Evolutionary conservation across 148 eudicot genomes (phyloP).

Genomic region (Drosera capensis): DNA sequence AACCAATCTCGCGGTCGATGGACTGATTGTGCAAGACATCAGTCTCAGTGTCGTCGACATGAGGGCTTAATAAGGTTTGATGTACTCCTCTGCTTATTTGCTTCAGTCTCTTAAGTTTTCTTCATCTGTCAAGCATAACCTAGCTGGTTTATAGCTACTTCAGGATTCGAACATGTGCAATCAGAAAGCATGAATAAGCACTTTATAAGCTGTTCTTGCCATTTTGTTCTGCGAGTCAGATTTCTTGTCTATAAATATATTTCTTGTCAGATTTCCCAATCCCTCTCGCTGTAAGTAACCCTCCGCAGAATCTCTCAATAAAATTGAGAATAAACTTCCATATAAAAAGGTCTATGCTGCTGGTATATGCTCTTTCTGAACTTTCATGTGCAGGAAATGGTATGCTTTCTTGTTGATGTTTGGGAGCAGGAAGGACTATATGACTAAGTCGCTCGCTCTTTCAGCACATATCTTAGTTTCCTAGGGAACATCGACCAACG

Average conservation of each 20-base stretch:
- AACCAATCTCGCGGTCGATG: conserved; percentile 43
- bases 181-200: too few species aligned
- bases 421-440: conserved; percentile 50
- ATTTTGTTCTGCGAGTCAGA: too few species aligned
- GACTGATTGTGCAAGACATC: conserved; percentile 16
- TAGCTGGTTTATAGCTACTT: too few species aligned
- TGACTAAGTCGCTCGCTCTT: conserved; percentile 6
- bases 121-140: too few species aligned
- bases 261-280: conserved; percentile 7
- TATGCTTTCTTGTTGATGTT: conserved; percentile 31
- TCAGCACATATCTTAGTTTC: too few species aligned
- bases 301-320: too few species aligned
- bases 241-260: neutral
- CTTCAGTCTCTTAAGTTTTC: neutral
- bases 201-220: too few species aligned
- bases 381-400: conserved; percentile 31
- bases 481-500: too few species aligned
- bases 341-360: neutral
- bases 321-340: neutral
- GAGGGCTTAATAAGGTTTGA: conserved; percentile 34
- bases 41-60: conserved; percentile 5
- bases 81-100: too few species aligned
- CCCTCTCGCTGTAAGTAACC: conserved; percentile 38
- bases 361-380: neutral
- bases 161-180: too few species aligned